A percentile compares a stretch with the other conserved stretches of the same genome.
These are phyloP conservation scores for Phytopythium aichiense DNA, from an alignment of 352 stramenopile species.

Conservation along the genomic window DNA sequence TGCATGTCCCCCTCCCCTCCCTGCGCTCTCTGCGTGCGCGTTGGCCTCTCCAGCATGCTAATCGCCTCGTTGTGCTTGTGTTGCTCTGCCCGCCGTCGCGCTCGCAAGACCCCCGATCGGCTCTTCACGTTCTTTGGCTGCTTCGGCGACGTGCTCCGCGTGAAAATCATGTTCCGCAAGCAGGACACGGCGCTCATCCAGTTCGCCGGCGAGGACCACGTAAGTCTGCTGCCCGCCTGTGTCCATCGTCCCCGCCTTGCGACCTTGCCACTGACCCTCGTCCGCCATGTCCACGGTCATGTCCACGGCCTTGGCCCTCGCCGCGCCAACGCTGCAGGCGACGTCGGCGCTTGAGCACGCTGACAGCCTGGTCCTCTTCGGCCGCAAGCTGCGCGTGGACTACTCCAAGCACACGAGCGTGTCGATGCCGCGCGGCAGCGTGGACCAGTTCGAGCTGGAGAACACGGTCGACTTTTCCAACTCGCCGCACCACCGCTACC, in stretches of 20 bases:
- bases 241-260: no score
- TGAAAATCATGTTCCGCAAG: conserved; percentile 88
- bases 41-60: neutral
- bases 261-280: neutral
- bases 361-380: conserved; percentile 68
- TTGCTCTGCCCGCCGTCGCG: neutral
- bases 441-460: conserved; percentile 77
- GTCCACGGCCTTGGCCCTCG: neutral
- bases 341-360: conserved; percentile 75
- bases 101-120: conserved; percentile 41
- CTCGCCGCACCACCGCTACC: conserved; percentile 76
- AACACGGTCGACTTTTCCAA: conserved; percentile 78
- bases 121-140: conserved; percentile 84
- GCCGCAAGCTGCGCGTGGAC: conserved; percentile 78
- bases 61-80: neutral
- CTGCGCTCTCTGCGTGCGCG: neutral
- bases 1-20: neutral
- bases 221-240: conserved; percentile 19
- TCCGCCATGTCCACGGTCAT: no score
- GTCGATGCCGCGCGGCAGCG: conserved; percentile 77
- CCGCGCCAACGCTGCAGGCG: conserved; percentile 21
- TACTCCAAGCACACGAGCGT: conserved; percentile 81
- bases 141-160: conserved; percentile 76
- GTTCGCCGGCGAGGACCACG: conserved; percentile 70
- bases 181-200: conserved; percentile 79